phyloP scores from a whole-genome alignment of 257 asterid genomes.

The Primulina tabacum region DNA sequence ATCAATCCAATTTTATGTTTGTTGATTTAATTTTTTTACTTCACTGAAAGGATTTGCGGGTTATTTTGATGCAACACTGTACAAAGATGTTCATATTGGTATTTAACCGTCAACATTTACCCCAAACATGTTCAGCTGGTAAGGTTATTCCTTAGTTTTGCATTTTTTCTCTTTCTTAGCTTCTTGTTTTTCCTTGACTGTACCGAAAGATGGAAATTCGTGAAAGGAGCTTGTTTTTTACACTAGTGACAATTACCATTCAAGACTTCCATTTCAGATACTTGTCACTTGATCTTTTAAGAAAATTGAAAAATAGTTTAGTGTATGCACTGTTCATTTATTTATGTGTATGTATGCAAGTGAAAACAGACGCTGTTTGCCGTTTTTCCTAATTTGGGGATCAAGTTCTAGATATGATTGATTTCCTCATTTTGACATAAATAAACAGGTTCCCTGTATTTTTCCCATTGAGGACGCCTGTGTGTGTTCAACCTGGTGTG shows the following conservation, averaged over 20 bases:
- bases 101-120: constrained; percentile 92
- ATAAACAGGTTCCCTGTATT: constrained; percentile 84
- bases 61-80: constrained; percentile 87
- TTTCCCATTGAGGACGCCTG: constrained; percentile 84
- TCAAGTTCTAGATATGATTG: constrained; percentile 13
- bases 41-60: constrained; percentile 79
- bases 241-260: not conserved
- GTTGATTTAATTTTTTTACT: constrained; percentile 10
- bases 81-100: constrained; percentile 94
- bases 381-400: not conserved
- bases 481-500: constrained; percentile 51
- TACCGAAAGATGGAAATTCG: not conserved
- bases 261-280: not conserved
- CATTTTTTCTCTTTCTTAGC: not conserved
- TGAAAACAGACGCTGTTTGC: not conserved
- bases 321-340: not conserved
- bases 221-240: constrained; percentile 9
- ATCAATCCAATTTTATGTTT: not conserved
- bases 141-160: constrained; percentile 8
- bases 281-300: too few species aligned
- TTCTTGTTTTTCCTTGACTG: not conserved
- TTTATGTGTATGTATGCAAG: not conserved
- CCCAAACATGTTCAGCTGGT: constrained; percentile 99
- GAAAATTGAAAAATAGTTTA: not conserved
- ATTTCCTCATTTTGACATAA: constrained; percentile 15